Percentiles rank a stretch among this genome's conserved stretches.
These are phyloP conservation scores for Claviceps sp. DNA, from an alignment of 2,329 filamentous ascomycete genomes.

Conservation along the genomic window DNA sequence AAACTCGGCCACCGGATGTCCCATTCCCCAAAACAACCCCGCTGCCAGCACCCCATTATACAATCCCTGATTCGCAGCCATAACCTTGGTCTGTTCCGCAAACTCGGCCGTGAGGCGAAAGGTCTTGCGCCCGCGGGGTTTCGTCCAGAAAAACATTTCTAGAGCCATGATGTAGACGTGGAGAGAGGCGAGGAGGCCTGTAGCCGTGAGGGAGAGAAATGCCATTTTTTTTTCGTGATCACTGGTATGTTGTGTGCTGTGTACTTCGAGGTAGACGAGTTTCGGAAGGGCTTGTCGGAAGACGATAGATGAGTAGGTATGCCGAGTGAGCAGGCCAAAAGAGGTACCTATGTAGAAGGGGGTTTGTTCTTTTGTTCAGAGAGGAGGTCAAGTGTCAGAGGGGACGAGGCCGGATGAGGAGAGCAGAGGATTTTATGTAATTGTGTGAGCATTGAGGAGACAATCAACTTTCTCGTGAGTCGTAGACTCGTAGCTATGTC, in stretches of 20 bases:
- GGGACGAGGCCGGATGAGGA: no score
- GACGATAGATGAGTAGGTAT: no score
- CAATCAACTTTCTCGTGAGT: no score
- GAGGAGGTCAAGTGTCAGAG: no score
- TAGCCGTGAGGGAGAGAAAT: constrained; percentile 18
- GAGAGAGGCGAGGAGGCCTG: constrained; percentile 25
- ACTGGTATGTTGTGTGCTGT: neutral
- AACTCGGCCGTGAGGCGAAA: constrained; percentile 32
- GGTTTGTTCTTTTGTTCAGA: no score
- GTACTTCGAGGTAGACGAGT: no score
- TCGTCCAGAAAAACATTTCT: constrained; percentile 38
- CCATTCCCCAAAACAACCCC: constrained; percentile 33
- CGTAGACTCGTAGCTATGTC: no score
- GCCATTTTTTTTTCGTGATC: neutral
- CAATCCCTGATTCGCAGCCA: constrained; percentile 38
- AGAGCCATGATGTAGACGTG: constrained; percentile 36
- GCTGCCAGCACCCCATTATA: constrained; percentile 41
- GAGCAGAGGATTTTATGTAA: no score
- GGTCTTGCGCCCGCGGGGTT: constrained; percentile 28
- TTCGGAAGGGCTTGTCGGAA: no score
- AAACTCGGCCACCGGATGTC: constrained; percentile 29
- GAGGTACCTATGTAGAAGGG: no score
- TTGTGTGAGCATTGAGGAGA: no score
- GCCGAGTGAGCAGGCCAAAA: no score
- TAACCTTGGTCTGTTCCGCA: constrained; percentile 28